Evolutionary conservation across 352 stramenopile genomes (phyloP).

Genomic region (Globisporangium viniferum): DNA sequence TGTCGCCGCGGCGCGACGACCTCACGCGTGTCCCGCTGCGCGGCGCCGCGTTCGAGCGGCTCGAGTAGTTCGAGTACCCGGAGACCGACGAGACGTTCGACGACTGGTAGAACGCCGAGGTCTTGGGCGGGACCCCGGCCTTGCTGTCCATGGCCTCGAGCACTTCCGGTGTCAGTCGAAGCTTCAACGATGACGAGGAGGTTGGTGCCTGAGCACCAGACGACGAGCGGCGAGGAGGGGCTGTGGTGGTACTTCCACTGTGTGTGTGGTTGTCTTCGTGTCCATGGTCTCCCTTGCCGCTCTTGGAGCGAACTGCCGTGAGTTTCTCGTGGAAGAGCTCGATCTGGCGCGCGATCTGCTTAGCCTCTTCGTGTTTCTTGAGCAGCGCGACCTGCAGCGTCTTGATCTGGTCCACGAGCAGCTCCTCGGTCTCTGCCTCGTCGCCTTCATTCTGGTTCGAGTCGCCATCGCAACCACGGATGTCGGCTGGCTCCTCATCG

Average conservation of each 20-base stretch:
- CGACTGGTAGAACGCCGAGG: slow-evolving; percentile 41
- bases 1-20: slow-evolving; percentile 2
- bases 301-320: slow-evolving; percentile 29
- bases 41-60: slow-evolving; percentile 25
- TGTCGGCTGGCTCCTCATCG: slow-evolving; percentile 15
- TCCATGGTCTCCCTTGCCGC: neutral
- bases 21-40: slow-evolving; percentile 20
- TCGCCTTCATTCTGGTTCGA: slow-evolving; percentile 68
- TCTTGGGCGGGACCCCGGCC: slow-evolving; percentile 43
- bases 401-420: slow-evolving; percentile 64
- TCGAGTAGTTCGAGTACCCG: slow-evolving; percentile 50
- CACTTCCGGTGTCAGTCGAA: slow-evolving; percentile 54
- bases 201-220: slow-evolving; percentile 4
- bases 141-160: slow-evolving; percentile 59
- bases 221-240: neutral
- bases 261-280: neutral
- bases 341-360: slow-evolving; percentile 56
- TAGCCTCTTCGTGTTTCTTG: slow-evolving; percentile 78
- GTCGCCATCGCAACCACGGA: slow-evolving; percentile 21
- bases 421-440: slow-evolving; percentile 54
- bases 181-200: slow-evolving; percentile 25
- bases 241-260: slow-evolving; percentile 11
- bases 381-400: slow-evolving; percentile 59
- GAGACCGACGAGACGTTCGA: slow-evolving; percentile 70
- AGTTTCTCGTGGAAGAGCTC: slow-evolving; percentile 55